Conservation (phyloP, 306 rosid species). For the Abrus pulchellus region DNA sequence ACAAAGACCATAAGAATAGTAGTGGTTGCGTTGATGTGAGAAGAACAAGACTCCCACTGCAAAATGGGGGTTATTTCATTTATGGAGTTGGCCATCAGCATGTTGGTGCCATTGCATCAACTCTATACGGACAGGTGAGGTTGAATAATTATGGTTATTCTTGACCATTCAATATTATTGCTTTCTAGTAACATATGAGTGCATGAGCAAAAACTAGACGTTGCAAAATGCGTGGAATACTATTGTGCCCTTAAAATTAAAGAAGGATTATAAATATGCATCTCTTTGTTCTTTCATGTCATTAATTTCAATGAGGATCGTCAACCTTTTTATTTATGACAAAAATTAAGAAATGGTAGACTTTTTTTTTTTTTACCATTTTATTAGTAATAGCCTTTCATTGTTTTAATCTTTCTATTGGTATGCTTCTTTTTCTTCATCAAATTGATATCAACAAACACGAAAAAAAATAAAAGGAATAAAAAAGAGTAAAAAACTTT, state of each 20-base stretch:
- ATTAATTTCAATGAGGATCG: neutral
- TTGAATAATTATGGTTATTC: neutral
- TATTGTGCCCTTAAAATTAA: neutral
- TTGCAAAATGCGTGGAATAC: conserved; percentile 2
- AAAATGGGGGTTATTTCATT: conserved; percentile 65
- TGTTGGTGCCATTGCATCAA: conserved; percentile 65
- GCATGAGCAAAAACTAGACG: neutral
- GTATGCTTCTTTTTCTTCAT: neutral
- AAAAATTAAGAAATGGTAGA: neutral
- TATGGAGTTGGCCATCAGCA: conserved; percentile 85
- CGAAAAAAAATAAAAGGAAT: neutral
- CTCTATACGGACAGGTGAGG: conserved; percentile 71
- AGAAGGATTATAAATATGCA: neutral
- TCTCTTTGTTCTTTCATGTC: neutral
- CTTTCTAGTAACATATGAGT: neutral
- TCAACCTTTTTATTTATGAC: neutral
- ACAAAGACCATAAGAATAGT: conserved; percentile 20
- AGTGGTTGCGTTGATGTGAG: conserved; percentile 54
- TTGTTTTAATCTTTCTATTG: neutral
- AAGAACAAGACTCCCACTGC: conserved; percentile 52
- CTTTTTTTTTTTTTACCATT: neutral
- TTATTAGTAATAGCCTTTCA: neutral
- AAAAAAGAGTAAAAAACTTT: neutral
- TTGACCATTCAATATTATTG: neutral
- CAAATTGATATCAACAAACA: neutral